Conservation (phyloP, 2,329 filamentous ascomycete species). For the Fusarium circinatum region DNA sequence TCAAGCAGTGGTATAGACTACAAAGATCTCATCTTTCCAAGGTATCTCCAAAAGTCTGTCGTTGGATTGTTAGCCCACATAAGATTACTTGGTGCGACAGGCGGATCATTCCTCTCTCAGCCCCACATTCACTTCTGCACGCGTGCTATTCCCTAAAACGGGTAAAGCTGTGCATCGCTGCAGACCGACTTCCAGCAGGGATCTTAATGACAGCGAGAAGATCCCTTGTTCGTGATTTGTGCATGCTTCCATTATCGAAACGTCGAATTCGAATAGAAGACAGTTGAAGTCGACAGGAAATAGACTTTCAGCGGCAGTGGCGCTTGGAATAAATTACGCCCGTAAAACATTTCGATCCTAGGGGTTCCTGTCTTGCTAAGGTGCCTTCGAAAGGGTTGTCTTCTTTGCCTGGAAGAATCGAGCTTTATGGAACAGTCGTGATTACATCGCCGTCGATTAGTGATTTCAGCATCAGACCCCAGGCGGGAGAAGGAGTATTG, state of each 20-base stretch:
- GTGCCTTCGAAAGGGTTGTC: background rate
- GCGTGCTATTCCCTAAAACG: background rate
- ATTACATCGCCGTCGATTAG: background rate
- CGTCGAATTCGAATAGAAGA: background rate
- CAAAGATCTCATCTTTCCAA: fast-evolving
- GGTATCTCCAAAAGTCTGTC: background rate
- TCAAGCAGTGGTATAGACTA: fast-evolving
- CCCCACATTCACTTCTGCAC: background rate
- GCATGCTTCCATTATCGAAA: background rate
- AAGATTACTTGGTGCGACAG: background rate
- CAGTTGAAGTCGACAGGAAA: background rate
- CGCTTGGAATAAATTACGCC: too few relatives aligned
- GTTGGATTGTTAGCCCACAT: background rate
- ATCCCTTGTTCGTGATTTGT: background rate
- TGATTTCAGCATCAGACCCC: too few relatives aligned
- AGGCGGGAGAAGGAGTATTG: background rate
- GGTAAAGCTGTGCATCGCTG: constrained; percentile 16
- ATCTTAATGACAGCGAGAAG: background rate
- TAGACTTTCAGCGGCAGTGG: background rate
- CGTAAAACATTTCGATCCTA: background rate
- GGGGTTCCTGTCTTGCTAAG: background rate
- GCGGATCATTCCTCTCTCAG: background rate
- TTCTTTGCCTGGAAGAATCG: background rate
- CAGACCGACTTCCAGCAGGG: background rate
- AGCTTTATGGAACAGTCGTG: background rate